Percentiles rank a stretch among this genome's conserved stretches.
These are phyloP conservation scores for Albugo laibachii DNA, from an alignment of 352 stramenopile genomes.

Conservation along the genomic window DNA sequence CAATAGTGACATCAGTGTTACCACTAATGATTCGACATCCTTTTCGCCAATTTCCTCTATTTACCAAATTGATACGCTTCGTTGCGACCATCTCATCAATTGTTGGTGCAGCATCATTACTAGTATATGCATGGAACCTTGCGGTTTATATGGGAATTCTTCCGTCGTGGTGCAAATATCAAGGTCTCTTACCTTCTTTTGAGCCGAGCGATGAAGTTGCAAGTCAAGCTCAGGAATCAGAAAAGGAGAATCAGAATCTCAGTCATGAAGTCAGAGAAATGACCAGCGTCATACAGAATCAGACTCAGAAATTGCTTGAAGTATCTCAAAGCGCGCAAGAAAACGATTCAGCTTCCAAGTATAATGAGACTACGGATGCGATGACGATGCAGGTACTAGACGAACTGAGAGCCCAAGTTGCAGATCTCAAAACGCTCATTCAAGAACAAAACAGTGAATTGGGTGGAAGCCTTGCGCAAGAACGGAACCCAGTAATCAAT, in stretches of 20 bases:
- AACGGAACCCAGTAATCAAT: neutral
- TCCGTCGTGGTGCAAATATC: slow-evolving; percentile 34
- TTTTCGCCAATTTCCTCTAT: slow-evolving; percentile 18
- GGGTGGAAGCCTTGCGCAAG: neutral
- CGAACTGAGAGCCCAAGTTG: neutral
- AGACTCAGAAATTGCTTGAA: slow-evolving; percentile 24
- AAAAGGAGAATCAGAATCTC: slow-evolving; percentile 28
- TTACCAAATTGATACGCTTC: slow-evolving; percentile 29
- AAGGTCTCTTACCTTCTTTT: neutral
- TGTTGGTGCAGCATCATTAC: slow-evolving; percentile 38
- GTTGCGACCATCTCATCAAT: slow-evolving; percentile 35
- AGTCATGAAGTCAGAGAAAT: slow-evolving; percentile 26
- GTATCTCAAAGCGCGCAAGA: too few species aligned
- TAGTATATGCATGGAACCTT: slow-evolving; percentile 59
- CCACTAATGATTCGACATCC: neutral
- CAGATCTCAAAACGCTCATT: neutral
- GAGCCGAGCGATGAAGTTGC: slow-evolving; percentile 1
- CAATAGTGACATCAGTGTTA: slow-evolving; percentile 1
- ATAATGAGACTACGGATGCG: too few species aligned
- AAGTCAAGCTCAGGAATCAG: slow-evolving; percentile 18
- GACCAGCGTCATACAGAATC: slow-evolving; percentile 33
- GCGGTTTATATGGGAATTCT: slow-evolving; percentile 38
- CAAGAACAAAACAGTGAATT: neutral
- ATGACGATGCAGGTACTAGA: too few species aligned
- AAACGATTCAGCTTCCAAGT: too few species aligned